Base-by-base conservation (phyloP, 495 filamentous ascomycete genomes). In the Penicillium egyptiacum region DNA sequence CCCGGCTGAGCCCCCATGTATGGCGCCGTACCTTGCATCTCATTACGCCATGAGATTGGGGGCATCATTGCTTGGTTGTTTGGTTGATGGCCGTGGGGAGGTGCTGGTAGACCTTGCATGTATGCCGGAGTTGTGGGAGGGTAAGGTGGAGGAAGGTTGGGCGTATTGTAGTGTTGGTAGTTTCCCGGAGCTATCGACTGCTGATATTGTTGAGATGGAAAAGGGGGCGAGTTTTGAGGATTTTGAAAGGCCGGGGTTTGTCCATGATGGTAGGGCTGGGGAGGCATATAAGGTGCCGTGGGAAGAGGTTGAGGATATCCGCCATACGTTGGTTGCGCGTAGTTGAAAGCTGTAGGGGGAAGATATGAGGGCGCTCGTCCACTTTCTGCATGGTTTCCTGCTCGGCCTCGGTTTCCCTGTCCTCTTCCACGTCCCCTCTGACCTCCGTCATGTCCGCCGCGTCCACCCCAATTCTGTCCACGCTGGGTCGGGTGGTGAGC, bases 31-130 rank as follows among this genome's bases (percentile, higher is more conserved):
- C 63, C 65, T 25, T 66, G 61, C 50, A 69, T 63, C 39, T 85
- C 82, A 67, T 81, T 80, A 3, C 82, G 81, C 73, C 85, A 82
- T 28, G 77, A 78, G 58, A 85, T 78, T 0, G 81, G 79, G 1
- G 79, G 81, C 78, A 87, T 82, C 53, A 84, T 67, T 43, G 78
- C 73, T 16, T 77, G 73, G 57, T 79, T 80, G 50, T 68, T 64
- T 20, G 67, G 39, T 5, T 55, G 63, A 2, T 64, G 54, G 5
- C 31, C 43, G 63, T 67, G 68, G 16, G 70, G 70, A 19, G 65
- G 56, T 33, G 59, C 46, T 22, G 68, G 55, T 11, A 65, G 31
- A 35, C 47, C 61, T 10, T 72, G 35, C 46, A 68, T 50, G 50
- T 71, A 75, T 20, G 59, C 17, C 20, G 68, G 62, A 14, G 68